phyloP scores from a whole-genome alignment of 2,329 filamentous ascomycete species.

The Penicillium fuscoglaucum region DNA sequence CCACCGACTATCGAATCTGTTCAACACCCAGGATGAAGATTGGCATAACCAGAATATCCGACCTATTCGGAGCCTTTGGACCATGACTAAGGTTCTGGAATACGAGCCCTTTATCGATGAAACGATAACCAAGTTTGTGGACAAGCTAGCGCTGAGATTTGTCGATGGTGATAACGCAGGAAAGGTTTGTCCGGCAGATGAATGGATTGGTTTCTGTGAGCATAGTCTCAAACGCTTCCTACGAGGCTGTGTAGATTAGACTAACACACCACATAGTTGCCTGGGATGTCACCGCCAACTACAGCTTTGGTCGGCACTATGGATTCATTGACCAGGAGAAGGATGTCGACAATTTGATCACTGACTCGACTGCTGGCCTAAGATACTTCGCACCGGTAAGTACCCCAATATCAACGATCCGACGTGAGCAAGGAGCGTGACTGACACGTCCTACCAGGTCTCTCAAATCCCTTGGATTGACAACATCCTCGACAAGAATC shows the following conservation, averaged over 20 bases:
- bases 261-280: slow-evolving; percentile 13
- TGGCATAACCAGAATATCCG: slow-evolving; percentile 19
- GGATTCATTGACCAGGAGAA: slow-evolving; percentile 30
- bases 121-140: slow-evolving; percentile 26
- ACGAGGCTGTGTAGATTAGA: too few species aligned
- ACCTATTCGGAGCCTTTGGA: slow-evolving; percentile 26
- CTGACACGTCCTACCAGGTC: slow-evolving; percentile 6
- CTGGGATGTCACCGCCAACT: slow-evolving; percentile 28
- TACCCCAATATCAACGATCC: not conserved
- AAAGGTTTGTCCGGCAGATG: slow-evolving; percentile 20
- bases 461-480: slow-evolving; percentile 30
- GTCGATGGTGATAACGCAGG: slow-evolving; percentile 19
- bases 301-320: slow-evolving; percentile 22
- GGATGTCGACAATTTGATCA: slow-evolving; percentile 29
- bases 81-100: slow-evolving; percentile 30
- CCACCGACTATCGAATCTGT: too few species aligned
- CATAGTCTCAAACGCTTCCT: not conserved
- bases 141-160: slow-evolving; percentile 25
- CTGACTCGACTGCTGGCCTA: slow-evolving; percentile 23
- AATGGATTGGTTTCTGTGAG: slow-evolving; percentile 27
- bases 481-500: slow-evolving; percentile 34
- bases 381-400: slow-evolving; percentile 29
- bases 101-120: slow-evolving; percentile 29
- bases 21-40: too few species aligned
- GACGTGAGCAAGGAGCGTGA: not conserved